These are phyloP conservation scores for Ricinus communis DNA, from an alignment of 345 rosid genomes.

Conservation along the genomic window DNA sequence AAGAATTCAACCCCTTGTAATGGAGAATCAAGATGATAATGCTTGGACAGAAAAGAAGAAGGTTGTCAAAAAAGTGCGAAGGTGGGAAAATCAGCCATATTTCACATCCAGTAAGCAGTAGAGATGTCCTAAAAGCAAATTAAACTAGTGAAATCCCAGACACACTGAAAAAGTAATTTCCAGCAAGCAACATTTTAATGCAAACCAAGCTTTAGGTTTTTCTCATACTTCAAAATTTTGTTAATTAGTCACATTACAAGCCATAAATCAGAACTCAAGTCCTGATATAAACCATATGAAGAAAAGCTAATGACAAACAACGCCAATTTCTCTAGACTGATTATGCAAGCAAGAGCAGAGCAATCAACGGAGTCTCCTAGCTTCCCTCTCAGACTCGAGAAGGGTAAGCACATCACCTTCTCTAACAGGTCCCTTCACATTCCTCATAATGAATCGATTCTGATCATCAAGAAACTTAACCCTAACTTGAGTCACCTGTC, in stretches of 20 bases:
- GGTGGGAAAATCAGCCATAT: too few relatives aligned
- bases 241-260: background rate
- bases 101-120: too few relatives aligned
- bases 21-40: too few relatives aligned
- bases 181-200: background rate
- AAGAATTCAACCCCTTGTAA: too few relatives aligned
- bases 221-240: conserved; percentile 1
- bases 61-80: too few relatives aligned
- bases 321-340: background rate
- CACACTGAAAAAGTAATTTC: background rate
- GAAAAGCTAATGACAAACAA: background rate
- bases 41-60: too few relatives aligned
- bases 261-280: background rate
- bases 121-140: background rate
- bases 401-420: conserved; percentile 81
- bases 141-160: background rate
- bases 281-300: background rate
- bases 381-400: conserved; percentile 85
- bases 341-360: background rate
- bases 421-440: conserved; percentile 83
- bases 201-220: background rate
- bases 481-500: conserved; percentile 88
- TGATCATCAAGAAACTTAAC: conserved; percentile 70
- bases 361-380: conserved; percentile 68
- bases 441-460: conserved; percentile 78